These are phyloP conservation scores for Solanum piurae DNA, from an alignment of 257 asterid species.

Conservation along the genomic window DNA sequence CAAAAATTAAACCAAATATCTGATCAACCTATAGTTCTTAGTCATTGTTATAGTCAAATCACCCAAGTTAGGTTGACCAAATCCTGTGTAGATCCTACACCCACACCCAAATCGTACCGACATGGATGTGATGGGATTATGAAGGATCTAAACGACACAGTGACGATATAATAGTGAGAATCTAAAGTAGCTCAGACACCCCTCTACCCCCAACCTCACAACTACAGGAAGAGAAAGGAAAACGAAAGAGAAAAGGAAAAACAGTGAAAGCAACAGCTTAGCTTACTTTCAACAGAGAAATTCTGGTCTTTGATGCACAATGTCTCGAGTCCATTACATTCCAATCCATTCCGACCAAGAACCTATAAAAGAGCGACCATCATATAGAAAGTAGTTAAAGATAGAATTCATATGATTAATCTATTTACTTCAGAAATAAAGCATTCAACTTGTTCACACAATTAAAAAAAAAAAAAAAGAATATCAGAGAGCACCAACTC, in stretches of 20 bases:
- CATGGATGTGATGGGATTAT: background rate
- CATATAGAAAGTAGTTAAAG: background rate
- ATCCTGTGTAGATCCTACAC: background rate
- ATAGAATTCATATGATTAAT: background rate
- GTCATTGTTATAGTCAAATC: background rate
- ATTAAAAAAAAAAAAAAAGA: too few species aligned
- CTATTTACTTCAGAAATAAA: background rate
- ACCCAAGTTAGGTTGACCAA: too few species aligned
- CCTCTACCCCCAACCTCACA: background rate
- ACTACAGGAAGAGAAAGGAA: background rate
- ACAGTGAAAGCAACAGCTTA: background rate
- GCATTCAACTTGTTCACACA: background rate
- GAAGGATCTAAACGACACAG: background rate
- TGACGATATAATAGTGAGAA: background rate
- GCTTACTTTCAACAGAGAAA: slow-evolving; percentile 64
- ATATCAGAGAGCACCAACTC: background rate
- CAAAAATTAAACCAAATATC: background rate
- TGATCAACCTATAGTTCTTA: slow-evolving; percentile 21
- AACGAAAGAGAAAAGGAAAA: background rate
- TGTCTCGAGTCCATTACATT: slow-evolving; percentile 54
- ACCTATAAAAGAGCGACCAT: slow-evolving; percentile 34
- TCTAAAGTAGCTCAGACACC: background rate
- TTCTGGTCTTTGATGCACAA: slow-evolving; percentile 57
- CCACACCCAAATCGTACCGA: background rate
- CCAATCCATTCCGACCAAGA: slow-evolving; percentile 53